Conservation (phyloP, 495 filamentous ascomycete species). For the Aspergillus sclerotiicarbonarius region DNA sequence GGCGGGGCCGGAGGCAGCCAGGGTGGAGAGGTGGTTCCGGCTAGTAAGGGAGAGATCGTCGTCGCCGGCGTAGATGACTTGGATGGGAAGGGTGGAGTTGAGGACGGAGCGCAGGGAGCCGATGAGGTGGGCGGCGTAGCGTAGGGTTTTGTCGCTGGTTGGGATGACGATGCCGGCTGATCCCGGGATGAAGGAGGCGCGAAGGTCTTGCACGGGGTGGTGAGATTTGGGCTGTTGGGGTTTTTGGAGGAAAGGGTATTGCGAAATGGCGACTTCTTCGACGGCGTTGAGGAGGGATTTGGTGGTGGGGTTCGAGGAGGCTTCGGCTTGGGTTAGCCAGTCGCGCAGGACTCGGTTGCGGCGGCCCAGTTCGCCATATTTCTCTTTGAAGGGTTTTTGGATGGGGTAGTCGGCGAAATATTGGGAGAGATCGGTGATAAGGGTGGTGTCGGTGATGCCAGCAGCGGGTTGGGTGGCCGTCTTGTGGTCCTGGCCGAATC, state of each 20-base stretch:
- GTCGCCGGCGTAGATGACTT: conserved; percentile 13
- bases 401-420: conserved; percentile 14
- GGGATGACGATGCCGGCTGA: conserved; percentile 10
- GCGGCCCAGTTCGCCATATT: conserved; percentile 14
- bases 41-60: neutral
- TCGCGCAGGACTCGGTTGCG: conserved; percentile 6
- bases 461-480: neutral
- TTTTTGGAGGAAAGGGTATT: conserved; percentile 8
- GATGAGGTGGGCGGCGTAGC: conserved; percentile 9
- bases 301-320: neutral
- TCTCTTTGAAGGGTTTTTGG: conserved; percentile 7
- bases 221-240: neutral
- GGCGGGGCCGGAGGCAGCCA: neutral
- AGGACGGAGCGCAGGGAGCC: conserved; percentile 5
- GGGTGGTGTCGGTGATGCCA: neutral
- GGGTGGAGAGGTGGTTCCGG: neutral
- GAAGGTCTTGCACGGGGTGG: neutral
- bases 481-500: neutral
- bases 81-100: conserved; percentile 10
- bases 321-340: conserved; percentile 3
- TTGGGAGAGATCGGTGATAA: conserved; percentile 1
- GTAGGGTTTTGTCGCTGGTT: conserved; percentile 11
- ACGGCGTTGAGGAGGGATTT: neutral
- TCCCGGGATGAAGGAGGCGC: neutral
- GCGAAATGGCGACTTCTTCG: neutral